Evolutionary conservation across 2,329 filamentous ascomycete species (phyloP).

Genomic region (Huntiella moniliformis): DNA sequence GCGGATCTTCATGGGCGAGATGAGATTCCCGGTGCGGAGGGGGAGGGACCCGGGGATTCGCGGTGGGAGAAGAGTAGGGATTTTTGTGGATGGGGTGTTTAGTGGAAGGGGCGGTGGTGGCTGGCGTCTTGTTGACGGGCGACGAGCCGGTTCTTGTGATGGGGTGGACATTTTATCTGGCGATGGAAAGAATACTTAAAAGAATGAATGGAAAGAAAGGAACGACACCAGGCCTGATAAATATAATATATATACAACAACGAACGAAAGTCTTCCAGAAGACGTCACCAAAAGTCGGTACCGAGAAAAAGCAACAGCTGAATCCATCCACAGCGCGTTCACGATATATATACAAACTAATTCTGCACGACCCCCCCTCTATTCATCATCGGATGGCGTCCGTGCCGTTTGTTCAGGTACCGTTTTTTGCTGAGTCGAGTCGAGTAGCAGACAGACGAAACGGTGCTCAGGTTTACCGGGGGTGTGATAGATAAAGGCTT

Average conservation of each 20-base stretch:
- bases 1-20: background rate
- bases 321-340: too few species aligned
- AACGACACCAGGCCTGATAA: background rate
- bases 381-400: too few species aligned
- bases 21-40: conserved; percentile 1
- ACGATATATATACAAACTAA: too few species aligned
- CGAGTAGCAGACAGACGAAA: too few species aligned
- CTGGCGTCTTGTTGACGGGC: background rate
- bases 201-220: conserved; percentile 1
- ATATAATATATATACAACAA: background rate
- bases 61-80: background rate
- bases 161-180: background rate
- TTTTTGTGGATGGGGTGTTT: background rate
- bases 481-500: too few species aligned
- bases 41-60: background rate
- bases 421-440: too few species aligned
- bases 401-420: too few species aligned
- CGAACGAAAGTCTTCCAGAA: background rate
- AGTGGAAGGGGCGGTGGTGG: conserved; percentile 4
- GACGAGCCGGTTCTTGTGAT: background rate
- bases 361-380: too few species aligned
- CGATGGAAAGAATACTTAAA: background rate
- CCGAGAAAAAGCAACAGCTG: background rate
- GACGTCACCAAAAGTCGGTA: background rate
- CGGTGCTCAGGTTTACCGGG: too few species aligned